phyloP scores from a whole-genome alignment of 441 rosid species.

The Corymbia calophylla region DNA sequence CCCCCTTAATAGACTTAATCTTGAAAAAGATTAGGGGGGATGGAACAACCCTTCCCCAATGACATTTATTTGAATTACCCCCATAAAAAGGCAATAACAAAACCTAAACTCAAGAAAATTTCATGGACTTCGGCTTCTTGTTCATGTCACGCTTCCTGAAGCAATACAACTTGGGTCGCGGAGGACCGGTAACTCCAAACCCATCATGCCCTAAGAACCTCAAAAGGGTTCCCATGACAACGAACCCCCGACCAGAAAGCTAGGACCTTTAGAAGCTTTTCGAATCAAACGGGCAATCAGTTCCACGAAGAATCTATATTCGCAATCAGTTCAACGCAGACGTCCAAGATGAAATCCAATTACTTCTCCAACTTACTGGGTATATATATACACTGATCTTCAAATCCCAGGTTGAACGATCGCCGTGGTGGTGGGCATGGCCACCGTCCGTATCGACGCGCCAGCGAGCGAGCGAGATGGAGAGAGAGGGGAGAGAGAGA shows the following conservation, averaged over 20 bases:
- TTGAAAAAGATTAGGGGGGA: background rate
- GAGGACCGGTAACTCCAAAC: background rate
- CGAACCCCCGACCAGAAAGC: background rate
- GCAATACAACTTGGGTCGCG: background rate
- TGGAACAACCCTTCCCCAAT: background rate
- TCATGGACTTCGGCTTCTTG: background rate
- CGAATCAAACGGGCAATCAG: background rate
- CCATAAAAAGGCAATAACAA: background rate
- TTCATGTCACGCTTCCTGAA: background rate
- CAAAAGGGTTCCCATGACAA: background rate
- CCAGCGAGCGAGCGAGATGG: slow-evolving; percentile 6
- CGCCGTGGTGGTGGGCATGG: background rate
- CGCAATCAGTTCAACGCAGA: background rate
- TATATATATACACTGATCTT: background rate
- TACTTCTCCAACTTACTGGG: background rate
- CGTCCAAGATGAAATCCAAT: background rate
- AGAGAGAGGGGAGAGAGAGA: slow-evolving; percentile 5
- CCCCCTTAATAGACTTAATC: background rate
- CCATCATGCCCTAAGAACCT: background rate
- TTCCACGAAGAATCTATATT: background rate
- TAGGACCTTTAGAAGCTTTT: background rate
- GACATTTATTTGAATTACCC: background rate
- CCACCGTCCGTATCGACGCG: background rate
- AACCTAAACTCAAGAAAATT: background rate
- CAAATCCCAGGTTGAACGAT: background rate